phyloP scores from a whole-genome alignment of 352 stramenopile species.

The Phytophthora tubulina region DNA sequence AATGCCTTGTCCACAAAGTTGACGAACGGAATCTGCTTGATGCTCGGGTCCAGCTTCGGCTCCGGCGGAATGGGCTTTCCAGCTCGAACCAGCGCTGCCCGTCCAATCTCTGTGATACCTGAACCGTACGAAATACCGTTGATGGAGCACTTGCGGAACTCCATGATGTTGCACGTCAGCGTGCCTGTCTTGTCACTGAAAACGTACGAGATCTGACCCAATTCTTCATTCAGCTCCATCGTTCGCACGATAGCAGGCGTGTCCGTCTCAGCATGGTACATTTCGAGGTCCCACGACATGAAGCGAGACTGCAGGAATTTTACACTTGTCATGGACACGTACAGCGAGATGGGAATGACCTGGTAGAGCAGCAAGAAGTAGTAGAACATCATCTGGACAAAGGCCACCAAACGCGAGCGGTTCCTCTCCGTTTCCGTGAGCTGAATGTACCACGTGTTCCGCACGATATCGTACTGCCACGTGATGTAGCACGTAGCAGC shows the following conservation, averaged over 20 bases:
- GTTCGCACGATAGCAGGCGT: constrained; percentile 87
- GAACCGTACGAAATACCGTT: constrained; percentile 93
- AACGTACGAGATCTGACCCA: constrained; percentile 92
- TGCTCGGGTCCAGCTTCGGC: constrained; percentile 62
- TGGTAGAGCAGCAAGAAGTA: constrained; percentile 93
- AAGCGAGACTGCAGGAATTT: constrained; percentile 89
- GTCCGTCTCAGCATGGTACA: constrained; percentile 94
- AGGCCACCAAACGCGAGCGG: constrained; percentile 60
- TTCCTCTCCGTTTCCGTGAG: constrained; percentile 42
- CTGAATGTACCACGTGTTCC: constrained; percentile 83
- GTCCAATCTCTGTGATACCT: constrained; percentile 83
- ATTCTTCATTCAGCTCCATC: constrained; percentile 92
- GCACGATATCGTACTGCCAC: constrained; percentile 80
- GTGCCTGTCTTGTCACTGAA: constrained; percentile 95
- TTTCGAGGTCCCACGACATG: constrained; percentile 90
- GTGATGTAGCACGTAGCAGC: constrained; percentile 80
- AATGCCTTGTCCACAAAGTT: constrained; percentile 82
- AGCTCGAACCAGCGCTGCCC: constrained; percentile 64
- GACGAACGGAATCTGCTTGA: constrained; percentile 73
- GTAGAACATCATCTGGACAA: constrained; percentile 93
- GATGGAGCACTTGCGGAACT: constrained; percentile 95
- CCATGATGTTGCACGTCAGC: constrained; percentile 94
- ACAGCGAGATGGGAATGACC: constrained; percentile 95
- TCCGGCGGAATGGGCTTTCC: constrained; percentile 72
- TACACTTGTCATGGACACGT: constrained; percentile 93